These are phyloP conservation scores for Leishmania gerbilli DNA, from an alignment of 208 protist species.

Conservation along the genomic window DNA sequence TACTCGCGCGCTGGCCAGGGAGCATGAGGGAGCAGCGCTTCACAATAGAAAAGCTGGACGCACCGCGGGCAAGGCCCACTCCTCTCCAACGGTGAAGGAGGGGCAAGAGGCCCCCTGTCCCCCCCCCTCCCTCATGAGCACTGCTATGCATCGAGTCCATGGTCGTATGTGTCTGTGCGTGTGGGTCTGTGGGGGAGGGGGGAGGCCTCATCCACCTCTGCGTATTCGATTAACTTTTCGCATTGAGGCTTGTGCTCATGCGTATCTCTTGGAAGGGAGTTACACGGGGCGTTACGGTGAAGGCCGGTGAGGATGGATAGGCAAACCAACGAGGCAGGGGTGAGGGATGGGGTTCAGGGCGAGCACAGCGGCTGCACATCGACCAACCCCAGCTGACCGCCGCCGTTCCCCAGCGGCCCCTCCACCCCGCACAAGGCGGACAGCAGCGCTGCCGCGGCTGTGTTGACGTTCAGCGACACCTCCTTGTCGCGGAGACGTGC, in stretches of 20 bases:
- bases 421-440: slow-evolving; percentile 35
- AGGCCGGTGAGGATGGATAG: neutral
- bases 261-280: neutral
- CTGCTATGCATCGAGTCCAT: neutral
- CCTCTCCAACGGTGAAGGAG: neutral
- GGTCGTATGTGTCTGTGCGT: neutral
- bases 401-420: neutral
- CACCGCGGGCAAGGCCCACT: neutral
- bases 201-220: neutral
- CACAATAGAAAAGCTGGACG: neutral
- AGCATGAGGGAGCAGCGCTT: neutral
- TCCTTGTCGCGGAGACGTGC: slow-evolving; percentile 42
- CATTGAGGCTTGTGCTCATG: neutral
- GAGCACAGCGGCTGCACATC: slow-evolving; percentile 10
- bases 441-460: slow-evolving; percentile 70
- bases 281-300: neutral
- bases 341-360: neutral
- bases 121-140: neutral
- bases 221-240: neutral
- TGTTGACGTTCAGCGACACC: slow-evolving; percentile 84
- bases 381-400: neutral
- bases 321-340: neutral
- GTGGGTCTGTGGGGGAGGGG: neutral
- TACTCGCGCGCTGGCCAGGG: neutral
- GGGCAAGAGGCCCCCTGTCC: neutral